Conservation (phyloP, 768 basidiomycete genomes). For the Coprinopsis cinerea region DNA sequence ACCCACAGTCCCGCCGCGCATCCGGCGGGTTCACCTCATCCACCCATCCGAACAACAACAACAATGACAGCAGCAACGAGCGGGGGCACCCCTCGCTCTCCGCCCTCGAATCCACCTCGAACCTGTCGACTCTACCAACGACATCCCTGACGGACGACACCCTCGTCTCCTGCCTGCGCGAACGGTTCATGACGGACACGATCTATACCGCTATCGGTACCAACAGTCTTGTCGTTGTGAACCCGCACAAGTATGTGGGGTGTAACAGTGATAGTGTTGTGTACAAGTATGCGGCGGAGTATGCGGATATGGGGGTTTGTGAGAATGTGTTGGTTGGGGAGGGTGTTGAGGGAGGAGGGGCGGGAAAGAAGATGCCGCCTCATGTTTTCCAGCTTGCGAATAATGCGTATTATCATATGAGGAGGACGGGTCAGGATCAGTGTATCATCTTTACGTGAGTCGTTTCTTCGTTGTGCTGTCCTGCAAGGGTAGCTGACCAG, state of each 20-base stretch:
- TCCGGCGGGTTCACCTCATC: neutral
- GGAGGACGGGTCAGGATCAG: slow-evolving; percentile 90
- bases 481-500: neutral
- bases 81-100: neutral
- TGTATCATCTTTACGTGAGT: slow-evolving; percentile 78
- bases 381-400: slow-evolving; percentile 92
- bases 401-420: slow-evolving; percentile 95
- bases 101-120: slow-evolving; percentile 23
- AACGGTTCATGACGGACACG: slow-evolving; percentile 79
- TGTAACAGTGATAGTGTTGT: slow-evolving; percentile 80
- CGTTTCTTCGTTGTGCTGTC: neutral
- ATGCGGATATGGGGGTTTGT: slow-evolving; percentile 51
- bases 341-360: slow-evolving; percentile 27
- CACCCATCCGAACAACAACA: neutral
- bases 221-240: slow-evolving; percentile 75
- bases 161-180: slow-evolving; percentile 79
- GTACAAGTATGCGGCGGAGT: slow-evolving; percentile 82
- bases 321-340: neutral
- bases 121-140: slow-evolving; percentile 63
- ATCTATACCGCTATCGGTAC: slow-evolving; percentile 75
- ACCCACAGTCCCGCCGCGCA: neutral
- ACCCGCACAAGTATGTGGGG: slow-evolving; percentile 87
- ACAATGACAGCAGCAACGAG: neutral
- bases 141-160: slow-evolving; percentile 73
- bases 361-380: slow-evolving; percentile 50